phyloP scores from a whole-genome alignment of 140 eudicot species.

The Cichorium intybus region DNA sequence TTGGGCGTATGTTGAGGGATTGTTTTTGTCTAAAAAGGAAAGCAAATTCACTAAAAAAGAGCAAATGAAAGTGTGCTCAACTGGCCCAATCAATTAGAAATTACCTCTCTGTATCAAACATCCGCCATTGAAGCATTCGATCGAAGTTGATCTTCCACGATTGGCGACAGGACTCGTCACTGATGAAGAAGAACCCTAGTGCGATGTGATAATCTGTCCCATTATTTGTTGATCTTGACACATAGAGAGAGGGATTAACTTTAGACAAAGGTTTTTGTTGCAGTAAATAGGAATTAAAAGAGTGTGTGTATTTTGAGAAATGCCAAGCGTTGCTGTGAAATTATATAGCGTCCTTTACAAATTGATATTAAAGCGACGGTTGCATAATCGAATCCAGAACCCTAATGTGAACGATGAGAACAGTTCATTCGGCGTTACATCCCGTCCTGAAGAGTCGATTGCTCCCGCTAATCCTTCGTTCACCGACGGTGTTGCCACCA shows the following conservation, averaged over 20 bases:
- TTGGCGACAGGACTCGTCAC: conserved; percentile 6
- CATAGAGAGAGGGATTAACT: conserved; percentile 12
- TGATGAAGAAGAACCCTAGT: background rate
- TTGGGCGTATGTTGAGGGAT: no score
- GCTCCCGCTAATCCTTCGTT: conserved; percentile 66
- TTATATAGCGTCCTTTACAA: conserved; percentile 83
- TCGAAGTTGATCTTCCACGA: background rate
- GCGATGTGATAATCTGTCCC: conserved; percentile 11
- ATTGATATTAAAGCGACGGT: conserved; percentile 71
- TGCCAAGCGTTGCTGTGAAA: conserved; percentile 93
- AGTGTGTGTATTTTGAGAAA: conserved; percentile 19
- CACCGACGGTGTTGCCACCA: conserved; percentile 90
- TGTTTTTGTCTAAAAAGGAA: no score
- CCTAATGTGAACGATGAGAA: conserved; percentile 34
- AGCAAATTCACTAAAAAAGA: conserved; percentile 19
- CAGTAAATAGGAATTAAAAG: no score
- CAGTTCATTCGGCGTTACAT: conserved; percentile 64
- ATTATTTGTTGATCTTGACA: conserved; percentile 22
- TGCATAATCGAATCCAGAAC: conserved; percentile 67
- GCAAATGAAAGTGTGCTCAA: conserved; percentile 27
- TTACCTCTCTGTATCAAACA: background rate
- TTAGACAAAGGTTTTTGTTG: conserved; percentile 6
- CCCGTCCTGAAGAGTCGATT: conserved; percentile 84
- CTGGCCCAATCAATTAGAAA: conserved; percentile 27
- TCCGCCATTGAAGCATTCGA: conserved; percentile 16